Evolutionary conservation across 2,329 filamentous ascomycete species (phyloP), one percentile per base, ranked within the genome.

Genomic region (Claviceps lovelessii): DNA sequence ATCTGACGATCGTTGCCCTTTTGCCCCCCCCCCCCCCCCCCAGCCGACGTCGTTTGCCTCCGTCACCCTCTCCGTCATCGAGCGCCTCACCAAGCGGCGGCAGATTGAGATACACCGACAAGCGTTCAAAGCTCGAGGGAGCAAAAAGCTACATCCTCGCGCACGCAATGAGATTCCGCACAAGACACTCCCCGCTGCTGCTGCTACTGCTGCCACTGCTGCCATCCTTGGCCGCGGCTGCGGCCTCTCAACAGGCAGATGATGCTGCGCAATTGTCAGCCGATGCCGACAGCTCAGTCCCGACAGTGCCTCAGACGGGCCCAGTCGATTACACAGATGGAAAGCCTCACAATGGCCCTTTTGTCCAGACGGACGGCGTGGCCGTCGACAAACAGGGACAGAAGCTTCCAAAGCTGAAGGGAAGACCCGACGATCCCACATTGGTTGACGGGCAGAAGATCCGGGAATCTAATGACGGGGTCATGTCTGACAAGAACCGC

Each of bases 321-420:
- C 91, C 91, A 0, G 85, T 96, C 23, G 93, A 97, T 67, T 90
- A 90, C 49, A 85, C 86, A 63, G 93, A 97, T 72, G 93, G 93
- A 50, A 93, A 90, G 72, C 93, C 93, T 49, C 91, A 96, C 66
- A 81, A 85, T 23, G 93, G 93, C 1, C 93, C 93, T 6, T 84
- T 81, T 64, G 83, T 90, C 55, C 81, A 84, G 58, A 78, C 75
- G 17, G 69, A 72, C 48, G 69, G 69, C 51, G 59, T 59, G 31
- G 59, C 65, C 4, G 62, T 64, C 33, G 63, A 69, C 49, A 64
- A 67, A 48, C 63, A 68, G 13, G 63, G 70, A 50, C 66, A 68
- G 53, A 67, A 71, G 31, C 63, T 74, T 17, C 72, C 76, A 1
- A 61, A 69, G 7, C 65, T 78, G 29, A 76, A 77, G 61, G 75